Base-by-base conservation (phyloP, 1,284 basidiomycete species). In the Ganoderma resinaceum region DNA sequence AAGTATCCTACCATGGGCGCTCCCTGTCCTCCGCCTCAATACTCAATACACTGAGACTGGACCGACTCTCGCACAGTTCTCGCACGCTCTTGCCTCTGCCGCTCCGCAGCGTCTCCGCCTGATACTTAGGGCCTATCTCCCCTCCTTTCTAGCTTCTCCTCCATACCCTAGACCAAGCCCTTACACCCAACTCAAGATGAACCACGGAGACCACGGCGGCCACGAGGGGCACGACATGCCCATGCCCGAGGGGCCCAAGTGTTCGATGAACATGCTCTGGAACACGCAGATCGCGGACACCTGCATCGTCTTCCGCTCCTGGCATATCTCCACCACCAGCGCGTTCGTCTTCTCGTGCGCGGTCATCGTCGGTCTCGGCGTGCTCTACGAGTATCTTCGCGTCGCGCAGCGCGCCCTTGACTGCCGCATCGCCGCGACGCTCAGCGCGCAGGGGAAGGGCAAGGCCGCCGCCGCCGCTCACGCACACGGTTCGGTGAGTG, bases 331-430 rank as follows among this genome's bases (percentile, higher is more conserved):
- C 71, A 86, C 88, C n/a, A 81, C 78, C 65, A 69, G 80, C 66
- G 77, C 80, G 40, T 92, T 94, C 76, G 73, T 89, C 67, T 72
- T 90, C 69, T 93, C 91, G 29, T 89, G 87, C 77, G 59, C 89
- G 68, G 85, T 81, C 68, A 89, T 95, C 79, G 82, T 90, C 67
- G 80, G 80, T 2, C 85, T 94, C 42, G 87, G 91, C 63, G 80
- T 92, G n/a, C 80, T 89, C 71, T 94, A 89, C 79, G 93, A 94
- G 76, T 94, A 91, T 79, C 84, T 94, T 60, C 88, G 91, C 66
- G 82, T 83, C 58, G 85, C 89, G 71, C 87, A 87, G 78, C 85
- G 82, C 72, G 78, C 79, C 58, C 81, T 91, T 65, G 92, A 95
- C 76, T 73, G 78, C 9, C 82, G 82, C 58, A 86, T 95, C 69